These are phyloP conservation scores for Datura wrightii DNA, from an alignment of 257 asterid species.

Conservation along the genomic window DNA sequence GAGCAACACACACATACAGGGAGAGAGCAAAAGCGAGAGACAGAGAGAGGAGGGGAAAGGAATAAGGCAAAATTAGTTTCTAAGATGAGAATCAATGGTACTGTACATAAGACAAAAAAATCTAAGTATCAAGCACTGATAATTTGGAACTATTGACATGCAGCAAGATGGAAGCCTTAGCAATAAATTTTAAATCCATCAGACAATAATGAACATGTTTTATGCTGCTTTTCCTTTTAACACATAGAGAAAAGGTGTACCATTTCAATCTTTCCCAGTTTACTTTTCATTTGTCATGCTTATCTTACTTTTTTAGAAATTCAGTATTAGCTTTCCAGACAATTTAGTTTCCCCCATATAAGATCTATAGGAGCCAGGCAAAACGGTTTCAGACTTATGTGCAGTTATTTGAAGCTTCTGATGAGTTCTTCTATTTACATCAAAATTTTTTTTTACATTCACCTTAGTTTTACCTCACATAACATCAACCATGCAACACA, in stretches of 20 bases:
- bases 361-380: neutral
- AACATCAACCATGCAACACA: neutral
- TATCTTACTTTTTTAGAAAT: neutral
- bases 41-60: neutral
- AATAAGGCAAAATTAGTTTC: neutral
- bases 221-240: neutral
- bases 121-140: neutral
- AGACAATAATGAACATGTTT: neutral
- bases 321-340: neutral
- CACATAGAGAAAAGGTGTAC: neutral
- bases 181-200: neutral
- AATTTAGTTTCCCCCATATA: neutral
- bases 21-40: neutral
- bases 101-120: neutral
- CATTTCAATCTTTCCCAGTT: constrained; percentile 1
- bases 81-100: neutral
- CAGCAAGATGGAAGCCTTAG: constrained; percentile 7
- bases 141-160: neutral
- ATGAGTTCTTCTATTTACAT: neutral
- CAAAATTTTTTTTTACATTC: neutral
- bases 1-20: neutral
- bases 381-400: neutral
- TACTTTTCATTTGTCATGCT: neutral
- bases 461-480: neutral
- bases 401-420: neutral